These are phyloP conservation scores for Acorus calamus DNA, from an alignment of 106 monocot genomes.

Conservation along the genomic window DNA sequence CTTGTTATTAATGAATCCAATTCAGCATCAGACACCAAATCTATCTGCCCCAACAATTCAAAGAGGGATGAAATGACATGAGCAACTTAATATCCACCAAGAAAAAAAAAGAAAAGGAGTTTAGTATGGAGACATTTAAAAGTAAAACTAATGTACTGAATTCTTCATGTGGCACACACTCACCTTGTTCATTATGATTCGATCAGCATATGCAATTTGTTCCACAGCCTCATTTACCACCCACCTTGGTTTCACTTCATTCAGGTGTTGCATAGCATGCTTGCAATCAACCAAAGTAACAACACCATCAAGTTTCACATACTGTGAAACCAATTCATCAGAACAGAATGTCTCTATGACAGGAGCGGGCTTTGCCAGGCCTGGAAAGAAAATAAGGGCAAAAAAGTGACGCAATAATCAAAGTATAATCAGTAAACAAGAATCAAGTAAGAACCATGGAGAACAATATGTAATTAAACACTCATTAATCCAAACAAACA, in stretches of 20 bases:
- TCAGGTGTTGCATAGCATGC: constrained; percentile 91
- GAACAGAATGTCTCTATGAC: constrained; percentile 95
- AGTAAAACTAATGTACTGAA: neutral
- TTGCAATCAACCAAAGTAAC: constrained; percentile 95
- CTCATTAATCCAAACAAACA: no score
- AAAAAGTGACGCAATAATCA: neutral
- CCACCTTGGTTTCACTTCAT: constrained; percentile 96
- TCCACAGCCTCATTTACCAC: constrained; percentile 94
- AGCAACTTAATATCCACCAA: neutral
- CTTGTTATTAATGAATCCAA: constrained; percentile 43
- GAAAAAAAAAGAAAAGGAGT: neutral
- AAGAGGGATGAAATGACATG: neutral
- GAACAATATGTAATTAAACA: neutral
- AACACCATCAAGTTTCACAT: constrained; percentile 96
- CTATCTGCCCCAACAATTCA: constrained; percentile 41
- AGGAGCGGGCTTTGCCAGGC: constrained; percentile 95
- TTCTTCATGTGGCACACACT: neutral
- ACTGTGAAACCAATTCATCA: constrained; percentile 69
- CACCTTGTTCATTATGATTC: constrained; percentile 93
- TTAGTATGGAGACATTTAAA: neutral
- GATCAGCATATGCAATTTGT: constrained; percentile 95
- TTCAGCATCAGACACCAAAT: constrained; percentile 62
- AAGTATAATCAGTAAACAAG: no score
- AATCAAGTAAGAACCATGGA: no score
- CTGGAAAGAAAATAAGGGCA: constrained; percentile 20